Evolutionary conservation across 768 basidiomycete genomes (phyloP), one percentile per base, ranked within the genome.

Genomic region (Xanthoconium stramineum): DNA sequence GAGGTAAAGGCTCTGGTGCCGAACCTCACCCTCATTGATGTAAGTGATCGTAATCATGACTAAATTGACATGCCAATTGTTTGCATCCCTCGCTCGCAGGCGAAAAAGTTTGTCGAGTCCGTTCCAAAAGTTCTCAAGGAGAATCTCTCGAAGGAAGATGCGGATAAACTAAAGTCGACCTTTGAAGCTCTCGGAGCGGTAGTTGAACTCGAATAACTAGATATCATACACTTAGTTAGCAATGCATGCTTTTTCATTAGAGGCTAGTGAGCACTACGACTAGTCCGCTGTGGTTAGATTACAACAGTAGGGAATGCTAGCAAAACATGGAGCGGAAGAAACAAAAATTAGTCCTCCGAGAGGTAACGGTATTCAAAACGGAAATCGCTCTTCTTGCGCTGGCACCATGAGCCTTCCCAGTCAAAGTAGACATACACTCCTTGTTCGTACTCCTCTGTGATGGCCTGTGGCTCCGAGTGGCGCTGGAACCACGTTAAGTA

Each of bases 401-500:
- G 94, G 72, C 94, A 97, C 97, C 96, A 99, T 60, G 91, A 92
- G 48, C 93, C 93, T 72, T 98, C 95, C 95, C 95, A 98, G 74
- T 98, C 96, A 72, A 98, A 98, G 80, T 99, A 99, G 35, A 97
- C 91, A 73, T 99, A 99, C 14, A 97, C 94, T 14, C 97, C 97
- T 76, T 98, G 95, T 74, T 99, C 97, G 72, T 98, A 99, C 71
- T 98, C 96, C 65, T 98, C 96, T 50, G 97, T 99, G 70, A 99
- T 98, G 2, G 94, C 94, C 67, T 96, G 93, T 10, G 97, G 97
- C 67, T 98, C 95, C 24, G 93, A 94, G 66, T 97, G 93, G 37
- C 97, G 85, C 72, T 98, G 97, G 84, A 99, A 99, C 95, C 97
- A 99, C 32, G 97, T 99, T 58, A 99, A 77, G 70, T 98, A 99